Percentiles rank a stretch among this genome's conserved stretches.
Evolutionary conservation across 352 stramenopile species (phyloP).

Genomic region (Phytophthora ohioensis): DNA sequence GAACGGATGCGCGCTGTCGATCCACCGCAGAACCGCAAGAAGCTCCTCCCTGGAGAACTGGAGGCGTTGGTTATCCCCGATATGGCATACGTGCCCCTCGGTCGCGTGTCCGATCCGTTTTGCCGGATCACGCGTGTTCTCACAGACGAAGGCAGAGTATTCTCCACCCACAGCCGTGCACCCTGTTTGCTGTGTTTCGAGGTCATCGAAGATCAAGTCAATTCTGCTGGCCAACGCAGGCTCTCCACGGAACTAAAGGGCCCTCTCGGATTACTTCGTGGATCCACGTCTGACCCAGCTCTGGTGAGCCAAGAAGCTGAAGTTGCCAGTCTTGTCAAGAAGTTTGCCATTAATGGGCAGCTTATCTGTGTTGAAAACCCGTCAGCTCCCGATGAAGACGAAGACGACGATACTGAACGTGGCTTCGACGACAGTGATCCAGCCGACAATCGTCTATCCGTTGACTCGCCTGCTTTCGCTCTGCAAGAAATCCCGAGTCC

Average conservation of each 20-base stretch:
- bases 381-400: constrained; percentile 40
- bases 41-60: constrained; percentile 59
- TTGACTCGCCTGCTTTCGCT: constrained; percentile 7
- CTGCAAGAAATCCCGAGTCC: constrained; percentile 12
- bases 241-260: constrained; percentile 16
- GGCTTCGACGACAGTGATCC: constrained; percentile 12
- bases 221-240: constrained; percentile 60
- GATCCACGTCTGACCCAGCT: constrained; percentile 24
- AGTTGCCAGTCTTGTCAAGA: constrained; percentile 58
- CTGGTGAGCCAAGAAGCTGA: constrained; percentile 55
- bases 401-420: constrained; percentile 46
- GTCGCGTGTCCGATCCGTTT: constrained; percentile 75
- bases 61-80: constrained; percentile 57
- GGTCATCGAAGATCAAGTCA: constrained; percentile 80
- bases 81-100: constrained; percentile 83
- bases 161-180: constrained; percentile 81
- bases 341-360: constrained; percentile 71
- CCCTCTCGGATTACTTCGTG: not conserved
- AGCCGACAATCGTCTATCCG: not conserved
- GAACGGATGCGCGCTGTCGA: constrained; percentile 76
- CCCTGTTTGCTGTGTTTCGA: constrained; percentile 83
- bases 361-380: constrained; percentile 53
- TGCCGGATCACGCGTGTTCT: constrained; percentile 74
- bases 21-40: constrained; percentile 70
- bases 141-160: constrained; percentile 77